Evolutionary conservation across 2,329 filamentous ascomycete genomes (phyloP).

Genomic region (Pseudovirgaria hyperparasitica): DNA sequence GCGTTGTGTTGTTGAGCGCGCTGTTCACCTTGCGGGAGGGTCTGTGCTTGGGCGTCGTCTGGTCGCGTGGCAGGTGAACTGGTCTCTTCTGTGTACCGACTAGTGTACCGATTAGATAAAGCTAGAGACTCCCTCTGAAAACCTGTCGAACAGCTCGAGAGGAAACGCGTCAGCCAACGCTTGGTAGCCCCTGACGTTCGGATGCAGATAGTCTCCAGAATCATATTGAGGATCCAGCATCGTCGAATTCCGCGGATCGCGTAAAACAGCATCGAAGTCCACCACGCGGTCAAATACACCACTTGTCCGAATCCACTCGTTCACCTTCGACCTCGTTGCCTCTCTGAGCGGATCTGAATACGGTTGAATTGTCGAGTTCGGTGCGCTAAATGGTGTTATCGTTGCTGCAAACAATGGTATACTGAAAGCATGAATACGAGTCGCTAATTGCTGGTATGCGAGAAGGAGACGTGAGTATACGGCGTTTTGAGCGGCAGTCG

Average conservation of each 20-base stretch:
- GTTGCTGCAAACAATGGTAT: conserved; percentile 50
- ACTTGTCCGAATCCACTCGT: conserved; percentile 45
- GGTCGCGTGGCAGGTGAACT: too few relatives aligned
- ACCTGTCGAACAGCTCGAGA: conserved; percentile 37
- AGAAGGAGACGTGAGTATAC: conserved; percentile 40
- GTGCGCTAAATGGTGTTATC: conserved; percentile 49
- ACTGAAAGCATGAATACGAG: conserved; percentile 39
- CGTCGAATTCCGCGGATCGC: conserved; percentile 36
- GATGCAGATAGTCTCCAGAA: conserved; percentile 53
- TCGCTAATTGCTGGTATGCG: conserved; percentile 47
- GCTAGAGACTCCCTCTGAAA: too few relatives aligned
- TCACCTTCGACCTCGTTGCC: conserved; percentile 43
- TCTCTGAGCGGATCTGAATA: conserved; percentile 46
- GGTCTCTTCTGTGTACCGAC: too few relatives aligned
- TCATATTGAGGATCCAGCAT: conserved; percentile 41
- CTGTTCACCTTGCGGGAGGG: too few relatives aligned
- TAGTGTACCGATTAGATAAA: too few relatives aligned
- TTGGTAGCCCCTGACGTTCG: conserved; percentile 46
- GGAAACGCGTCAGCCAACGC: conserved; percentile 47
- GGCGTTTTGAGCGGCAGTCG: conserved; percentile 29
- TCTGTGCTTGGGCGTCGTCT: too few relatives aligned
- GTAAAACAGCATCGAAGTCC: conserved; percentile 48
- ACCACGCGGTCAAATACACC: conserved; percentile 47
- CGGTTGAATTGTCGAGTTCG: conserved; percentile 29
- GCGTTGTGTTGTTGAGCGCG: too few relatives aligned